Percentiles rank a stretch among this genome's conserved stretches.
Evolutionary conservation across 495 filamentous ascomycete genomes (phyloP).

Genomic region (Lophiotrema nucula): DNA sequence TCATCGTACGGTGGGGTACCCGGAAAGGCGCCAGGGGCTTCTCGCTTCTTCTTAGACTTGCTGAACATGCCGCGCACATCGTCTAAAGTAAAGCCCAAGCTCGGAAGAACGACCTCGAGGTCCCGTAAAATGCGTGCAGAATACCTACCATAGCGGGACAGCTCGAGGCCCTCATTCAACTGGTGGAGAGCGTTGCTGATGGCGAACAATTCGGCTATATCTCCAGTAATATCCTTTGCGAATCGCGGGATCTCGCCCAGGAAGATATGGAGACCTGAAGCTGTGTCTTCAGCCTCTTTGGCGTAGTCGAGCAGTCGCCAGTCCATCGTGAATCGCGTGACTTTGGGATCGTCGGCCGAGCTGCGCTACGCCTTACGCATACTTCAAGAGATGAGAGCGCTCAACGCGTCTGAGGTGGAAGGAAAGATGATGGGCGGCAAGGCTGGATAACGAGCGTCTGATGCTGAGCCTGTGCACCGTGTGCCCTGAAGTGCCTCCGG

Average conservation of each 20-base stretch:
- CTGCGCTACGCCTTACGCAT: slow-evolving; percentile 10
- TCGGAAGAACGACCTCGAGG: slow-evolving; percentile 47
- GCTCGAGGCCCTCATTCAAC: slow-evolving; percentile 45
- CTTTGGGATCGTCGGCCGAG: slow-evolving; percentile 15
- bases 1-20: slow-evolving; percentile 47
- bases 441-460: slow-evolving; percentile 20
- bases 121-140: slow-evolving; percentile 45
- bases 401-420: neutral
- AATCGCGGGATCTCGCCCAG: slow-evolving; percentile 52
- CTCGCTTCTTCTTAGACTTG: slow-evolving; percentile 37
- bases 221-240: slow-evolving; percentile 54
- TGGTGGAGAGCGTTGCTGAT: slow-evolving; percentile 51
- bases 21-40: slow-evolving; percentile 32
- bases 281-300: slow-evolving; percentile 54
- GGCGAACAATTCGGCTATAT: slow-evolving; percentile 56
- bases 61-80: slow-evolving; percentile 55
- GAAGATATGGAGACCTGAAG: slow-evolving; percentile 53
- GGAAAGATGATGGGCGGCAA: slow-evolving; percentile 6
- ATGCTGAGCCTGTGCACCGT: slow-evolving; percentile 11
- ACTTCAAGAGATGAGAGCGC: slow-evolving; percentile 3
- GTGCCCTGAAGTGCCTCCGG: slow-evolving; percentile 5
- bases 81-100: slow-evolving; percentile 54
- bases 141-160: slow-evolving; percentile 40
- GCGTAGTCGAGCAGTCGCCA: slow-evolving; percentile 48
- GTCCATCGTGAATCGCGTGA: slow-evolving; percentile 42